Base-by-base conservation (phyloP, 768 basidiomycete species). In the Termitomyces sp. region DNA sequence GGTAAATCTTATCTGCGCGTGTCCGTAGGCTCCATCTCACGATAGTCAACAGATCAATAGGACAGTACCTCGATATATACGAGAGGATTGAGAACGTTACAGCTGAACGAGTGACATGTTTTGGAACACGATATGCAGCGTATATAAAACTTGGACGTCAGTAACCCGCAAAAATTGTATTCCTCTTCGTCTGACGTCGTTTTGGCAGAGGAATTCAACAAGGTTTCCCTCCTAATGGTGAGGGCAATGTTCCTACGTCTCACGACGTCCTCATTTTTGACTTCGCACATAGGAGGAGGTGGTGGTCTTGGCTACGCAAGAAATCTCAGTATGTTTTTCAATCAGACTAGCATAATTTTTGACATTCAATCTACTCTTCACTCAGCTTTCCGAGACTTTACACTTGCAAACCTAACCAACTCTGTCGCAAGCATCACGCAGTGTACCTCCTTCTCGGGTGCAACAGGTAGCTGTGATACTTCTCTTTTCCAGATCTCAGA, bases 131-230 rank as follows among this genome's bases (percentile, higher is more conserved):
- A 18, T 67, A 67, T 49, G 66, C 64, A 8, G 71, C 67, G 6
- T 72, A 74, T 50, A 67, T 72, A 74, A 74, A 61, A 71, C 72
- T 32, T 74, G 73, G 73, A 72, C 72, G 64, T 65, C 20, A 64
- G 66, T 30, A 30, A 30, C 30, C 30, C 30, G 30, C 30, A 30
- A 7, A 30, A 7, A 30, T 30, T 30, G 30, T 30, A 30, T 30
- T 14, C 14, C 22, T 24, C 13, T 30, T 30, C 16, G 37, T 45
- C 48, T 36, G n/a, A 53, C 5, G n/a, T 37, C 27, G 30, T 44
- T 46, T 18, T 34, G 18, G 3, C 26, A 62, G 64, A 4, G 69
- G 71, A n/a, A 60, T 70, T 18, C 61, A 69, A 57, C 64, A 70
- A 51, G 63, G 64, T 18, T 69, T 65, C 34, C 72, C 73, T 27